Evolutionary conservation across 192 early-diverging fungal species (phyloP), one percentile per base, ranked within the genome.

Genomic region (Podila verticillata): DNA sequence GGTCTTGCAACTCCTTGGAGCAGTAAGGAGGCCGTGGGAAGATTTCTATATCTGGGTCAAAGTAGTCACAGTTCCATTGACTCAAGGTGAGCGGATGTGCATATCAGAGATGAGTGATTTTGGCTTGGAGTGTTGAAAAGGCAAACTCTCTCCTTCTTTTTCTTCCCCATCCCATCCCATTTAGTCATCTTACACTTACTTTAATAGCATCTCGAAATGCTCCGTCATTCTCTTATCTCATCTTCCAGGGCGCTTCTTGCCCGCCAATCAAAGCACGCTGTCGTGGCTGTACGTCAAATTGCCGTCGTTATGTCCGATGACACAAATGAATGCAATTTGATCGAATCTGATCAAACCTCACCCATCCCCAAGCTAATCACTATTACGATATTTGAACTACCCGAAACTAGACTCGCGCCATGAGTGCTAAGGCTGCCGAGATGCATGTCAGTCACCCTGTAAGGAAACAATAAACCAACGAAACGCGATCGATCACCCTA

Each of bases 151-250:
- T 60, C 28, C 57, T 59, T 28, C 2, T 10, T 17, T 26, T 29
- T 19, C 13, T 60, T 26, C 7, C 31, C 30, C 24, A 0, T 5
- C 30, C 29, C 30, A 34, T 60, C 19, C 29, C 19, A 31, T 32
- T 26, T 17, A 10, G 1, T 30, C 58, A 26, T 30, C 20, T 60
- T 0, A 17, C 58, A 60, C 30, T 26, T 29, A 19, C 17, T 4
- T 19, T 8, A 19, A 60, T 4, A 7, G 5, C 58, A 60, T 60
- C 31, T 32, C 49, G 57, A 34, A 30, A 80, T 80, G 77, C 66
- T 80, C 65, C 77, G 77, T 34, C 70, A 80, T 36, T 54, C 77
- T 57, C 77, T 80, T 20, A 39, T 72, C 66, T 67, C 30, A 7
- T 30, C 77, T 9, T 72, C 77, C 26, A 54, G 65, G 51, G 61